These are phyloP conservation scores for Malassezia restricta DNA, from an alignment of 1,284 basidiomycete species.

Conservation along the genomic window DNA sequence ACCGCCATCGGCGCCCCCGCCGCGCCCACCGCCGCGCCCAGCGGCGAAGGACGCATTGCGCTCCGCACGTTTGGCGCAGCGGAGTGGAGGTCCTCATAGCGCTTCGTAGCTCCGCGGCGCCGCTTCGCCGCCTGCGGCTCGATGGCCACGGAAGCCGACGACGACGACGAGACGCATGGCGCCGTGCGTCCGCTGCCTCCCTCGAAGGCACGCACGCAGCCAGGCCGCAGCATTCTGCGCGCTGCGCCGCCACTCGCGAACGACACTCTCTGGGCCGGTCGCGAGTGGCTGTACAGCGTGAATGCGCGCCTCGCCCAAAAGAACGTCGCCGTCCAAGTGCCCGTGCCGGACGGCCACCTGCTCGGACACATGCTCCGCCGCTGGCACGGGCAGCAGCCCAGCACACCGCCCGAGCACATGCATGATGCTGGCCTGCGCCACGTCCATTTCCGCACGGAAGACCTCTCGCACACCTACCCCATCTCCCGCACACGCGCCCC, in stretches of 20 bases:
- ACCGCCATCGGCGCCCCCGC: not conserved
- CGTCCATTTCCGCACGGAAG: conserved; percentile 39
- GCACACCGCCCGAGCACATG: not conserved
- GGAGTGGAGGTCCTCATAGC: not conserved
- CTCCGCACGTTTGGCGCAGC: conserved; percentile 11
- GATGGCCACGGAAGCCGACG: no score
- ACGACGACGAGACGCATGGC: not conserved
- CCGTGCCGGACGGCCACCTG: conserved; percentile 20
- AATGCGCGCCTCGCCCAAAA: conserved; percentile 40
- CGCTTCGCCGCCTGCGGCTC: no score
- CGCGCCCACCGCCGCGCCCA: not conserved
- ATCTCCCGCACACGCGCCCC: conserved; percentile 33
- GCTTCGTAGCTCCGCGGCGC: no score
- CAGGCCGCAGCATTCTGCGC: conserved; percentile 30
- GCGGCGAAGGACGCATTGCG: conserved; percentile 1
- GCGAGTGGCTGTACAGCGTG: conserved; percentile 35
- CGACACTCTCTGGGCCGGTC: conserved; percentile 34
- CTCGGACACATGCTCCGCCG: conserved; percentile 33
- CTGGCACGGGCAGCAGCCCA: conserved; percentile 26
- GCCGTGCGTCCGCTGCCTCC: not conserved
- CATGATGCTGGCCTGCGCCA: conserved; percentile 21
- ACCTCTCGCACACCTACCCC: conserved; percentile 41
- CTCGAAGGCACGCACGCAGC: not conserved
- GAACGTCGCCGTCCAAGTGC: conserved; percentile 39
- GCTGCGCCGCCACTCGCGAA: conserved; percentile 23